Evolutionary conservation across 345 rosid species (phyloP), one percentile per base, ranked within the genome.

Genomic region (Reutealis trisperma): DNA sequence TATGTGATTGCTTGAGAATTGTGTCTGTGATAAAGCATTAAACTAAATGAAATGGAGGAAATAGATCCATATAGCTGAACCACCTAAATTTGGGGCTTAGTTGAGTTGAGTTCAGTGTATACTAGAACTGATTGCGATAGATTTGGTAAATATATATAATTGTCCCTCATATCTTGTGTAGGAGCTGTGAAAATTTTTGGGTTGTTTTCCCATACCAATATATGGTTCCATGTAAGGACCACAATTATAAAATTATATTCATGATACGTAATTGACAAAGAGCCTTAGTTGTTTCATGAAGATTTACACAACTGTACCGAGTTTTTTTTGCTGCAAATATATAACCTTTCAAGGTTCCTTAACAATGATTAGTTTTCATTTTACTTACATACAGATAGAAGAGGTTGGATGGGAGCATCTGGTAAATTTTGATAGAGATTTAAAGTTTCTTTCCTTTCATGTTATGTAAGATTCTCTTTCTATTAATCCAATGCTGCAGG

Each of bases 361-460:
- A 5, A 30, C 19, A 16, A 67, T 44, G 32, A 45, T 44, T 4
- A 22, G 13, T 25, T 47, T 1, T 52, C 0, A 12, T 34, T n/a
- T 68, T 32, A 27, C 14, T 18, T 66, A 4, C 60, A 0, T 76
- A 61, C 88, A 94, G 97, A 88, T 92, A 66, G 98, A 92, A 77
- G 97, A 94, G 78, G 74, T 92, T 80, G 98, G 98, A 77, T 92
- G 97, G 97, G 94, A 88, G 73, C 85, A 87, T 68, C 81, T 92
- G 24, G 83, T 84, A 54, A 80, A 82, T 62, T 75, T 89, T 72
- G 83, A 83, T 67, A 89, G 85, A 73, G 93, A 92, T 84, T 68
- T 90, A 34, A 84, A 77, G 32, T 84, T 82, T 79, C 86, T 92
- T 75, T 87, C 89, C 78, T 90, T 94, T 76, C 91, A 88, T 45